Evolutionary conservation across 1,284 basidiomycete genomes (phyloP), one percentile per base, ranked within the genome.

Genomic region (Heliocybe sulcata): DNA sequence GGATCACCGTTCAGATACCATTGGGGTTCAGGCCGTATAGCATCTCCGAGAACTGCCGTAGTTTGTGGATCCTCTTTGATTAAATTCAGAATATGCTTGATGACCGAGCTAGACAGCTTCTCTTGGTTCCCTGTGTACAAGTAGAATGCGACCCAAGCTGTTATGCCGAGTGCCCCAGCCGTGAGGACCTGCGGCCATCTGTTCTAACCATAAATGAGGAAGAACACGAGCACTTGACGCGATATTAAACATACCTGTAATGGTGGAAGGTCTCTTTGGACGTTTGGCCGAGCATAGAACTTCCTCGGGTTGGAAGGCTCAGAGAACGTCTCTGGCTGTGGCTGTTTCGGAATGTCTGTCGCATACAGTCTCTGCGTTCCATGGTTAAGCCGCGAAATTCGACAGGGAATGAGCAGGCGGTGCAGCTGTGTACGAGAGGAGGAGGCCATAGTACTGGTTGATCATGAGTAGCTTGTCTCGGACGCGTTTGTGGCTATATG

Each of bases 1-100:
- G 89, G 87, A 60, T 87, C 82, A 2, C 89, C 87, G 60, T 89
- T 88, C 60, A 90, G 68, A 73, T 82, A 89, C 86, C 86, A 89
- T 45, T 82, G 78, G 0, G 87, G 82, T 62, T 88, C 84, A 2
- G 83, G 78, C 50, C 85, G 74, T 57, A 90, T 81, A 9, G 81
- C 84, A 50, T 87, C 81, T 2, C 88, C 88, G 55, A 91, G 68
- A 1, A 73, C 69, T 27, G 76, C 77, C 48, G 69, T 69, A 56
- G 88, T 61, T 55, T 75, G 73, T 10, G 71, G 61, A 57, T 79
- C 77, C 16, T 77, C 75, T 55, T 79, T 76, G 27, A 88, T 67
- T 10, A 80, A 80, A 51, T 77, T 75, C 66, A 87, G 68, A 54
- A 90, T 73, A 58, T 82, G 83, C 52, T 81, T 79, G 56, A 86